Evolutionary conservation across 139 green algal genomes (phyloP).

Genomic region (Picochlorum sp.): DNA sequence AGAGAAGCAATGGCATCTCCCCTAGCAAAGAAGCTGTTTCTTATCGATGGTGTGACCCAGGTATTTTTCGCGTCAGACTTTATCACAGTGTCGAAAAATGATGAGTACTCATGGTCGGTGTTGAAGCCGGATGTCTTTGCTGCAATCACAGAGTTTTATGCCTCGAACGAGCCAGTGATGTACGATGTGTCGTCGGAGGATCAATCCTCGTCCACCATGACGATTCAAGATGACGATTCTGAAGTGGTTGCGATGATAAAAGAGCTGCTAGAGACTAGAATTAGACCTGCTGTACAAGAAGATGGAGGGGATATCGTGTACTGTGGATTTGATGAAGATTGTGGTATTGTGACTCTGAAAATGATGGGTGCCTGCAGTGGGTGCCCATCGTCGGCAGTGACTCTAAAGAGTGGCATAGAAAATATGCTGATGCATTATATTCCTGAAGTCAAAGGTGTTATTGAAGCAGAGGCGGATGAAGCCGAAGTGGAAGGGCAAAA

Average conservation of each 20-base stretch:
- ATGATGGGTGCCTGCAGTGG: conserved; percentile 74
- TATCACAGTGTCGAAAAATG: conserved; percentile 91
- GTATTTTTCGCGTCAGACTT: conserved; percentile 98
- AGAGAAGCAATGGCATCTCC: conserved; percentile 74
- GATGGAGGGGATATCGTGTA: conserved; percentile 95
- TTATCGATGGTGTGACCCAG: conserved; percentile 67
- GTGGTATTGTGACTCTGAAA: conserved; percentile 81
- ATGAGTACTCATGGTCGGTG: conserved; percentile 59
- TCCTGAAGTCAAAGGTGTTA: conserved; percentile 51
- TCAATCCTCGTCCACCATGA: conserved; percentile 1
- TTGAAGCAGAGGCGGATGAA: conserved; percentile 63
- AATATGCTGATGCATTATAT: conserved; percentile 99
- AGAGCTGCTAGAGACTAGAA: conserved; percentile 97
- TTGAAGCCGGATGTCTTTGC: conserved; percentile 94
- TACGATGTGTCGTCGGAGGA: not conserved
- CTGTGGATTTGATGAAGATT: conserved; percentile 72
- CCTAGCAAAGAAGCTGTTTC: conserved; percentile 79
- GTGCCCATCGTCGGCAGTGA: conserved; percentile 89
- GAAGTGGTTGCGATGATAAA: conserved; percentile 98
- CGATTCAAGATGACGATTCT: conserved; percentile 18
- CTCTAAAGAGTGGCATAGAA: conserved; percentile 96
- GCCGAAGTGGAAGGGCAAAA: conserved; percentile 46
- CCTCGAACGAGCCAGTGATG: conserved; percentile 15
- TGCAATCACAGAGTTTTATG: conserved; percentile 92
- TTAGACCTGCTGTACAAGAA: conserved; percentile 88